Evolutionary conservation across 108 stramenopile species (phyloP), one percentile per base, ranked within the genome.

Genomic region (Discostella stelligeroides): DNA sequence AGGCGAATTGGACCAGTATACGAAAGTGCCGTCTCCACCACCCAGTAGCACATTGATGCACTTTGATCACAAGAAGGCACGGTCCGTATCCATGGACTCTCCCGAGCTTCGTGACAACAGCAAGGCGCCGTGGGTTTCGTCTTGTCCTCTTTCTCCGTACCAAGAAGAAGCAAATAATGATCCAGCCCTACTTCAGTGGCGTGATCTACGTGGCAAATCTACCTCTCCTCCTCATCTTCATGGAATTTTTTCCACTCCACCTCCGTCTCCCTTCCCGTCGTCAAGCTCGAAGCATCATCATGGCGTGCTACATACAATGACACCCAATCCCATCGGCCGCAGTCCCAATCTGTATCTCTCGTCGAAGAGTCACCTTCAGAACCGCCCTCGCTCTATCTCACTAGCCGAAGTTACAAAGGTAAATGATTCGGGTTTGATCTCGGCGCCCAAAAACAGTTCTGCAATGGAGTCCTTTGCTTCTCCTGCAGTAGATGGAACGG

Each of bases 31-130:
- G 38, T 57, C 17, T 25, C 42, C 25, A 29, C 54, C 40, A 7
- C 54, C 72, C 48, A 23, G 25, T 45, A 42, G 12, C 60, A 59
- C 42, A 45, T 53, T 68, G 34, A 45, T 64, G 15, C 63, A 64
- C 24, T 37, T 59, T 39, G 64, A 75, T 17, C 57, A 68, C 43
- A 70, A 48, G 63, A 76, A 76, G 40, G 73, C 75, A 13, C 76
- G 88, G 15, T 59, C 88, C 14, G 86, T 90, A 34, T 90, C 88
- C 21, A 82, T 90, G 60, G 88, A 90, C 66, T 70, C 74, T 43
- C 81, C 81, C 6, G 45, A 75, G 4, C 48, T 54, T 27, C 66
- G 25, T 18, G 25, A 12, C 23, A 53, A 30, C 27, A 25, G 54
- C 34, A 63, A 49, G 42, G 8, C n/a, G 0, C 6, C 53, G 8